A percentile compares a stretch with the other conserved stretches of the same genome.
Conservation (phyloP, 768 basidiomycete species). For the Cystoderma amianthinum region DNA sequence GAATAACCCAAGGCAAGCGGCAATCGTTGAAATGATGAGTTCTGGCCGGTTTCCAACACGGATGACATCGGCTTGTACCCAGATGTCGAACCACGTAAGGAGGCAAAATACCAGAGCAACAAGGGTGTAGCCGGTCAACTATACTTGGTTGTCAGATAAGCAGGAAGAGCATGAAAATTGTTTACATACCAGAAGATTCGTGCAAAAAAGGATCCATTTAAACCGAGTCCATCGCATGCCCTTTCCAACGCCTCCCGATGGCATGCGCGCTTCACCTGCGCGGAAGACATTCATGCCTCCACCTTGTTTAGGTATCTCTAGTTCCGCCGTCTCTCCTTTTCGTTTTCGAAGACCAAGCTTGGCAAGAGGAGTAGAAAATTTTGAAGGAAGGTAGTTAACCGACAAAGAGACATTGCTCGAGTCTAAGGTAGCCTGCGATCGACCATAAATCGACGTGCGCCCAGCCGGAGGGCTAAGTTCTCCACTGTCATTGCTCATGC, state of each 20-base stretch:
- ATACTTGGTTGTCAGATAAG: not conserved
- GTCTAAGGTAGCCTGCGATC: not conserved
- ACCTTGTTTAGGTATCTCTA: constrained; percentile 49
- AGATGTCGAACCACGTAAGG: constrained; percentile 75
- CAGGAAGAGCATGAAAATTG: not conserved
- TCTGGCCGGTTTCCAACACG: constrained; percentile 62
- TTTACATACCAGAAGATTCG: constrained; percentile 43
- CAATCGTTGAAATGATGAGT: constrained; percentile 64
- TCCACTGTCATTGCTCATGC: constrained; percentile 11
- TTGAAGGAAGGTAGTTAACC: constrained; percentile 71
- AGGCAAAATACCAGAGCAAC: constrained; percentile 56
- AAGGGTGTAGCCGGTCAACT: constrained; percentile 54
- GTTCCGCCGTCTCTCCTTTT: constrained; percentile 21
- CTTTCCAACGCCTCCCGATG: constrained; percentile 25
- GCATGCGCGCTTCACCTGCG: constrained; percentile 45
- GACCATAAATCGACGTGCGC: constrained; percentile 2
- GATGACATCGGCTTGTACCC: constrained; percentile 58
- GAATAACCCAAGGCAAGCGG: constrained; percentile 50
- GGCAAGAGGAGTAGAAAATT: constrained; percentile 44
- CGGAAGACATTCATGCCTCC: constrained; percentile 65
- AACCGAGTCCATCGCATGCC: constrained; percentile 73
- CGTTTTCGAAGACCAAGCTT: constrained; percentile 26
- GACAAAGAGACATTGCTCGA: constrained; percentile 49
- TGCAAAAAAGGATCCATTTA: constrained; percentile 73
- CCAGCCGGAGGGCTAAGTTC: constrained; percentile 26